Evolutionary conservation across 768 basidiomycete species (phyloP).

Genomic region (Cantharellus anzutake): DNA sequence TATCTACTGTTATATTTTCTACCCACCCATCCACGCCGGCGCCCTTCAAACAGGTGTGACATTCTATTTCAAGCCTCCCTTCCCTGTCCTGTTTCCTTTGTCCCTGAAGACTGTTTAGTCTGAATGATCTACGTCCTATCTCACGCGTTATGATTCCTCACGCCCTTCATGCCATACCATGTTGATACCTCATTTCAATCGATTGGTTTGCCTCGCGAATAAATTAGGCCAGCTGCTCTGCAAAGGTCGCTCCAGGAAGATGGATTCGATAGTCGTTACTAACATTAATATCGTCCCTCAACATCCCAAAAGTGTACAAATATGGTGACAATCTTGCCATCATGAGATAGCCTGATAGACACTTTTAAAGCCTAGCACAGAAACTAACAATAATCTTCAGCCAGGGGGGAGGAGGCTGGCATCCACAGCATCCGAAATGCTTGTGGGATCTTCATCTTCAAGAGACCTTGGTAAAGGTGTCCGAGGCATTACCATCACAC

Average conservation of each 20-base stretch:
- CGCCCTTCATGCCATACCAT: background rate
- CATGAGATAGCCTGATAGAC: too few species aligned
- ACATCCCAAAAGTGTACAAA: too few species aligned
- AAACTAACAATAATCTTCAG: slow-evolving; percentile 18
- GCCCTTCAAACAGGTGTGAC: too few species aligned
- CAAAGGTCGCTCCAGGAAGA: too few species aligned
- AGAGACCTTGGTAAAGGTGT: slow-evolving; percentile 55
- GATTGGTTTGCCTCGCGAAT: too few species aligned
- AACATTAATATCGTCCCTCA: too few species aligned
- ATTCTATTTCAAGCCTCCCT: background rate
- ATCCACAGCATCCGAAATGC: slow-evolving; percentile 49
- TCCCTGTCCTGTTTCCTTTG: background rate
- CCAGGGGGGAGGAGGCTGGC: slow-evolving; percentile 89
- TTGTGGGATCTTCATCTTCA: slow-evolving; percentile 30
- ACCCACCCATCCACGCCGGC: background rate
- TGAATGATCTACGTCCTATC: background rate
- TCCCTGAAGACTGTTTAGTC: background rate
- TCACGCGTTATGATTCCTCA: background rate
- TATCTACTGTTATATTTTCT: background rate
- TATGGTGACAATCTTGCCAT: too few species aligned
- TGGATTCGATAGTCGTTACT: too few species aligned
- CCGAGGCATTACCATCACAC: slow-evolving; percentile 95
- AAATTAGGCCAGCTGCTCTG: too few species aligned
- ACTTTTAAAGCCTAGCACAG: too few species aligned
- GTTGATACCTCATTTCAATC: background rate